Evolutionary conservation across 2,329 filamentous ascomycete genomes (phyloP).

Genomic region (Nothomitra cinnamomea): DNA sequence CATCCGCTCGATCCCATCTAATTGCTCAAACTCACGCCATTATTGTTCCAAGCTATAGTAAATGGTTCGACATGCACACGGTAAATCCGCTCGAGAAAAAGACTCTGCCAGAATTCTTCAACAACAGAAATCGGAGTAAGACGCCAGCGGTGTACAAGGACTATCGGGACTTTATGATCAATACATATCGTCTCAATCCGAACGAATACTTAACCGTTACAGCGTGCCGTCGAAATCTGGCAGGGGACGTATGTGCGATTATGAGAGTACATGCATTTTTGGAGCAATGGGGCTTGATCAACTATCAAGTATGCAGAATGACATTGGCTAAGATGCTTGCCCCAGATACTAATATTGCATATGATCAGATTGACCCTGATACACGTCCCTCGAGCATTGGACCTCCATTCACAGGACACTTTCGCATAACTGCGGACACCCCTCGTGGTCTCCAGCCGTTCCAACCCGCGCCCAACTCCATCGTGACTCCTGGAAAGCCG

Average conservation of each 20-base stretch:
- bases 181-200: conserved; percentile 92
- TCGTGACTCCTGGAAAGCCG: conserved; percentile 40
- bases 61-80: conserved; percentile 96
- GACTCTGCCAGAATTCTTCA: conserved; percentile 94
- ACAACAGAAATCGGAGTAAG: conserved; percentile 94
- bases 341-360: neutral
- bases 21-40: conserved; percentile 90
- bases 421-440: conserved; percentile 89
- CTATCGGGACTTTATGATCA: conserved; percentile 99
- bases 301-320: conserved; percentile 63
- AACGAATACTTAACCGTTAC: conserved; percentile 94
- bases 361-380: conserved; percentile 72
- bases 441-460: conserved; percentile 87
- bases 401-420: conserved; percentile 92
- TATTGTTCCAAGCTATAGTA: conserved; percentile 91
- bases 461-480: conserved; percentile 70
- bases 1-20: conserved; percentile 77
- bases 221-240: conserved; percentile 83
- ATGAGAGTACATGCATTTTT: conserved; percentile 98
- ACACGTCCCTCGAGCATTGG: conserved; percentile 89
- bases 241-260: conserved; percentile 94
- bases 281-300: conserved; percentile 97
- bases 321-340: neutral
- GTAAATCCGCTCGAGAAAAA: conserved; percentile 88
- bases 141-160: conserved; percentile 95